Base-by-base conservation (phyloP, 306 rosid genomes). In the Dalbergia cochinchinensis region DNA sequence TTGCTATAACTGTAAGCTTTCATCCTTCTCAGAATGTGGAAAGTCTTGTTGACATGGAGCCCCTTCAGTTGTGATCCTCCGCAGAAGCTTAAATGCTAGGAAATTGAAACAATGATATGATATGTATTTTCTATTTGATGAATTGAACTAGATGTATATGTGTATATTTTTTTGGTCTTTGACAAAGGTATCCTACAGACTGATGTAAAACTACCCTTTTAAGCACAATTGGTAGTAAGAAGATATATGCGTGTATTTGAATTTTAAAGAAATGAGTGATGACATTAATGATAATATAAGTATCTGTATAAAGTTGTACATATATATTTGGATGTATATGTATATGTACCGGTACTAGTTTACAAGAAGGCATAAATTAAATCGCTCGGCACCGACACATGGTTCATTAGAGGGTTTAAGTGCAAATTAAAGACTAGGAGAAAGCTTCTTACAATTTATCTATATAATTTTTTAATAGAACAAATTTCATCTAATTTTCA, bases 11-110 rank as follows among this genome's bases (percentile, higher is more conserved):
- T 7, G 1, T 67, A 33, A 65, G 13, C 13, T 53, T 2, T 13
- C 11, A 18, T 72, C 59, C 19, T 13, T 79, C 79, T 58, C 74
- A 79, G 78, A 51, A 41, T 78, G 35, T 31, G 26, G 67, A 45
- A 70, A 57, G 67, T 66, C 42, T 50, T 37, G 6, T 11, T 59
- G 65, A 39, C 31, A 41, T 37, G 57, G 59, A 73, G 64, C 39
- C 41, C 63, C 4, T 6, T 51, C 65, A 51, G 13, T n/a, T 66
- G 57, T 78, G 72, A 80, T 31, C 62, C 22, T 14, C 13, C 45
- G 61, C 18, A 60, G 71, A 69, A 69, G 72, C 60, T 60, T 82
- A 66, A 48, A 57, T 7, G 53, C 10, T 50, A 67, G 76, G 45
- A 72, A 72, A 11, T 48, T 19, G 53, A 48, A 48, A 59, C 14